Evolutionary conservation across 805 yeast species (phyloP).

Genomic region (Zygosaccharomyces pseudorouxii): DNA sequence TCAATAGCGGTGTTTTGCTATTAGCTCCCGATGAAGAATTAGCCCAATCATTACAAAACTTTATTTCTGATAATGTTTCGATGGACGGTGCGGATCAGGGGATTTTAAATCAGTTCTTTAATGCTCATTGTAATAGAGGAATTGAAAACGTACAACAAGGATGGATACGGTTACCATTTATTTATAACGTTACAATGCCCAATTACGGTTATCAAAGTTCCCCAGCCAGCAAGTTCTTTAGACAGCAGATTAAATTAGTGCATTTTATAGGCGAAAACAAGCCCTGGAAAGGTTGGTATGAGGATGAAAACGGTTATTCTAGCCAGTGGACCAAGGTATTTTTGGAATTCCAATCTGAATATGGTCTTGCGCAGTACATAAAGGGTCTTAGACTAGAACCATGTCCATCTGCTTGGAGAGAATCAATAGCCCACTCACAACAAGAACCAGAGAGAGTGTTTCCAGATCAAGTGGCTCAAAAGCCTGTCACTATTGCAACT

Average conservation of each 20-base stretch:
- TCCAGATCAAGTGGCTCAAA: neutral
- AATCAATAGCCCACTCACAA: neutral
- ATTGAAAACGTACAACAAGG: constrained; percentile 9
- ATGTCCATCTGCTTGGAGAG: constrained; percentile 1
- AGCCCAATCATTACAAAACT: constrained; percentile 39
- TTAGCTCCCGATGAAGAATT: constrained; percentile 47
- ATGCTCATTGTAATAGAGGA: constrained; percentile 22
- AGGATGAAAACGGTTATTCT: constrained; percentile 9
- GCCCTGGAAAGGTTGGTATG: constrained; percentile 45
- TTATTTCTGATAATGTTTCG: constrained; percentile 31
- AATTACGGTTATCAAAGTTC: constrained; percentile 60
- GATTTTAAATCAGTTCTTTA: constrained; percentile 69
- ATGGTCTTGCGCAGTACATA: constrained; percentile 9
- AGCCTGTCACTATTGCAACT: too few relatives aligned
- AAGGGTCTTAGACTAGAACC: constrained; percentile 8
- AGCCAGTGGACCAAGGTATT: constrained; percentile 20
- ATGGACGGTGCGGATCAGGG: constrained; percentile 97
- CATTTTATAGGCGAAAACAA: constrained; percentile 66
- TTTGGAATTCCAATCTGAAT: constrained; percentile 15
- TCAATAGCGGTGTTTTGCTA: constrained; percentile 74
- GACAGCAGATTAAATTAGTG: constrained; percentile 41
- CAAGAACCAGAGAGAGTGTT: constrained; percentile 9
- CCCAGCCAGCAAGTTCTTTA: constrained; percentile 62
- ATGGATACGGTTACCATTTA: constrained; percentile 75
- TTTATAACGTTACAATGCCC: constrained; percentile 77